A percentile compares a stretch with the other conserved stretches of the same genome.
Evolutionary conservation across 306 rosid genomes (phyloP).

Genomic region (Prunus mongolica): DNA sequence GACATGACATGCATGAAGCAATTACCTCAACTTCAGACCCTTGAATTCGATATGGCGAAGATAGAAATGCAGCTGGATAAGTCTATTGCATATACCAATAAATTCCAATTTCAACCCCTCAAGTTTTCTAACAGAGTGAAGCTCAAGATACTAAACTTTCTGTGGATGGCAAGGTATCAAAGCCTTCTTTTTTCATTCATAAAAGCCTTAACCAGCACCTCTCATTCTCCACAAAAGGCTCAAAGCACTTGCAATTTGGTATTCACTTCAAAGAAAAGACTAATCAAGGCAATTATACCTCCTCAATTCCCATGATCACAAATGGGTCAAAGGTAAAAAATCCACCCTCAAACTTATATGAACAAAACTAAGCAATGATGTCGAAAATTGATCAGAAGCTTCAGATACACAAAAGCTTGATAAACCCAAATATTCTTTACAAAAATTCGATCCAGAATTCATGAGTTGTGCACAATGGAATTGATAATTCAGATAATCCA

Average conservation of each 20-base stretch:
- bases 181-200: constrained; percentile 30
- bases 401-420: constrained; percentile 22
- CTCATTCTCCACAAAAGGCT: constrained; percentile 36
- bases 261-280: constrained; percentile 30
- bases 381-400: constrained; percentile 32
- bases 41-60: constrained; percentile 20
- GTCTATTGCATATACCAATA: constrained; percentile 18
- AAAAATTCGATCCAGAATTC: constrained; percentile 28
- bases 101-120: constrained; percentile 41
- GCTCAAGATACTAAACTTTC: constrained; percentile 40
- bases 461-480: constrained; percentile 27
- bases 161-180: constrained; percentile 71
- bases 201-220: constrained; percentile 27
- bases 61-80: constrained; percentile 35
- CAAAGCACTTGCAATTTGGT: constrained; percentile 24
- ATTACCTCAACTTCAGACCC: constrained; percentile 37
- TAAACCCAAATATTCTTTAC: constrained; percentile 32
- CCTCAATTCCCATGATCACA: constrained; percentile 27
- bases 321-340: constrained; percentile 30
- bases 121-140: constrained; percentile 41
- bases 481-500: constrained; percentile 21
- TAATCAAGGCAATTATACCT: constrained; percentile 19
- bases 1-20: constrained; percentile 25
- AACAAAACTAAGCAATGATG: constrained; percentile 24
- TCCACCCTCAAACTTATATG: constrained; percentile 20